Conservation (phyloP, 257 asterid species). For the Rhazya stricta region DNA sequence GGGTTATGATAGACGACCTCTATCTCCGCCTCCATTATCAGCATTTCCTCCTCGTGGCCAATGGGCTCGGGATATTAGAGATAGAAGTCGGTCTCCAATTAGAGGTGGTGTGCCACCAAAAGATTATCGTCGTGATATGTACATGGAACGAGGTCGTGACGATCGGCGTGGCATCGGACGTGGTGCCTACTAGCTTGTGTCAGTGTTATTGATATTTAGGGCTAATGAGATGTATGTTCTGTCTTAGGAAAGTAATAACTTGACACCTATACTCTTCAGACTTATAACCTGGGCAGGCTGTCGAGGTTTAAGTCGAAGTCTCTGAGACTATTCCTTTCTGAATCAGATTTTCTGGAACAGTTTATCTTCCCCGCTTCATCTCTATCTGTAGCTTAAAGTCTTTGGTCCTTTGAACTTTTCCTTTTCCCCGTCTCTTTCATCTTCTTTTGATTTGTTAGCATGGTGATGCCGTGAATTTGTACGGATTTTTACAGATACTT, state of each 20-base stretch:
- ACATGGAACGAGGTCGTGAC: constrained; percentile 52
- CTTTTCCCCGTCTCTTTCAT: too few relatives aligned
- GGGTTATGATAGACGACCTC: constrained; percentile 48
- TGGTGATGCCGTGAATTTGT: too few relatives aligned
- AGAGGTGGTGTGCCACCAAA: constrained; percentile 46
- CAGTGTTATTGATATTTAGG: background rate
- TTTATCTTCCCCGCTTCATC: background rate
- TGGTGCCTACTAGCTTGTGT: constrained; percentile 33
- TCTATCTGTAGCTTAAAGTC: too few relatives aligned
- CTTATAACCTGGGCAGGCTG: background rate
- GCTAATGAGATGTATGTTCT: background rate
- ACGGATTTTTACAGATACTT: too few relatives aligned
- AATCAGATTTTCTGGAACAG: background rate
- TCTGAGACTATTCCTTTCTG: background rate
- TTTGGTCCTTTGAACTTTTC: too few relatives aligned
- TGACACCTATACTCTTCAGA: background rate
- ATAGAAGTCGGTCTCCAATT: constrained; percentile 67
- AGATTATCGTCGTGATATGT: constrained; percentile 47
- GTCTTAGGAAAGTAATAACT: background rate
- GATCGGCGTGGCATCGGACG: constrained; percentile 52
- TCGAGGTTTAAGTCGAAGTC: background rate
- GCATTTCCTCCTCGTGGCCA: constrained; percentile 45
- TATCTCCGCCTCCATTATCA: constrained; percentile 46
- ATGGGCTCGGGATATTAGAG: constrained; percentile 57
- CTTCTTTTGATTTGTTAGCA: too few relatives aligned